Evolutionary conservation across 805 yeast genomes (phyloP), one percentile per base, ranked within the genome.

Genomic region (Ogataea minuta): DNA sequence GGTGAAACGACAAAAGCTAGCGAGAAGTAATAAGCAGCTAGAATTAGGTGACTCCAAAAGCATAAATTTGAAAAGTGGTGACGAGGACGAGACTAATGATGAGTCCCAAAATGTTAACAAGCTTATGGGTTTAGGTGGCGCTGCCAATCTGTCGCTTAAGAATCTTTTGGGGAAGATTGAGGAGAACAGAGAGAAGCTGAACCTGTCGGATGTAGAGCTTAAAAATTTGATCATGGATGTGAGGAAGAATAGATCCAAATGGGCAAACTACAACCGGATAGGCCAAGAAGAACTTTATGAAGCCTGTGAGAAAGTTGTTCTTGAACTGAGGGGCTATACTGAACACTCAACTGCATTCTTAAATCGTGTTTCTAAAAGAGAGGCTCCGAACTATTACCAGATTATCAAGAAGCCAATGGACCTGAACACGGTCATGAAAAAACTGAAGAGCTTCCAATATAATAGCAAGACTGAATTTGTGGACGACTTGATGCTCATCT

Each of bases 241-340:
- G 8, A 73, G 97, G 34, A 93, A 90, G 53, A 91, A 90, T 57
- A 70, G 98, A 43, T 95, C 98, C 0, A 93, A 93, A 63, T 93
- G 99, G 99, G 95, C 97, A 7, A 86, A 86, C 42, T 97, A 93
- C 57, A 95, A 90, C 42, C 74, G 85, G 45, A 81, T 93, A 30
- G 99, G 99, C 6, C 99, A 93, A 64, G 99, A 93, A 58, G 99
- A 95, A 60, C 72, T 93, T 15, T 93, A 93, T 56, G 99, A 95
- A 52, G 96, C 97, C 0, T 91, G 97, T 54, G 99, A 93, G 53
- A 90, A 89, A 56, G 99, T 93, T 1, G 90, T 91, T 0, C 67
- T 81, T 48, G 98, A 93, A 53, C 67, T 93, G 23, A 74, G 99
- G 56, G 86, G 91, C 6, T 87, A 84, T 51, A 91, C 99, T 0